A percentile compares a stretch with the other conserved stretches of the same genome.
These are phyloP conservation scores for Eremochloa ophiuroides DNA, from an alignment of 176 grass and related monocot genomes.

Conservation along the genomic window DNA sequence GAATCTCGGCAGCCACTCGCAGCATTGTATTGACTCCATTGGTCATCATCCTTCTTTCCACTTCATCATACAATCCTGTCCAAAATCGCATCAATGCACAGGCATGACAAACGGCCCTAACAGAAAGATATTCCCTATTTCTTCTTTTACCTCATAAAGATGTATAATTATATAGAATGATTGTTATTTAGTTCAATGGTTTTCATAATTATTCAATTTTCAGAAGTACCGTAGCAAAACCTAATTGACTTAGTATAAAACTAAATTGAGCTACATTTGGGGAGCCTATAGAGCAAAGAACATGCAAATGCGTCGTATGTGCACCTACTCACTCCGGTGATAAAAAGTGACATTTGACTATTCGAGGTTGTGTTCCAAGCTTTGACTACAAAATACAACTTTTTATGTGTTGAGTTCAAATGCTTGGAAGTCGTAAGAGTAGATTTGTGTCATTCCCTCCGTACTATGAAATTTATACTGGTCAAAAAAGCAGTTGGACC, in stretches of 20 bases:
- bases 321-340: background rate
- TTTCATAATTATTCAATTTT: background rate
- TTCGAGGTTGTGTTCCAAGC: background rate
- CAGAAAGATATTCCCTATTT: background rate
- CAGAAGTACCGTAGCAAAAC: background rate
- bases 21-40: too few relatives aligned
- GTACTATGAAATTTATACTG: background rate
- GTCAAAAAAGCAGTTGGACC: too few relatives aligned
- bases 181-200: background rate
- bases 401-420: background rate
- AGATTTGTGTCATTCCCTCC: too few relatives aligned
- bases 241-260: background rate
- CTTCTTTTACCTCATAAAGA: background rate
- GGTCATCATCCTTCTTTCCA: too few relatives aligned
- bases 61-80: too few relatives aligned
- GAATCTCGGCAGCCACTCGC: too few relatives aligned
- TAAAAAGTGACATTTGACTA: background rate
- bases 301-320: background rate
- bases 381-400: background rate
- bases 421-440: background rate
- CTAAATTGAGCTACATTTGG: background rate
- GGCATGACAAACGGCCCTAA: too few relatives aligned
- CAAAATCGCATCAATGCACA: too few relatives aligned
- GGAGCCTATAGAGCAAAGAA: background rate
- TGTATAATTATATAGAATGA: background rate